phyloP scores from a whole-genome alignment of 345 rosid species.

The Euclidium syriacum region DNA sequence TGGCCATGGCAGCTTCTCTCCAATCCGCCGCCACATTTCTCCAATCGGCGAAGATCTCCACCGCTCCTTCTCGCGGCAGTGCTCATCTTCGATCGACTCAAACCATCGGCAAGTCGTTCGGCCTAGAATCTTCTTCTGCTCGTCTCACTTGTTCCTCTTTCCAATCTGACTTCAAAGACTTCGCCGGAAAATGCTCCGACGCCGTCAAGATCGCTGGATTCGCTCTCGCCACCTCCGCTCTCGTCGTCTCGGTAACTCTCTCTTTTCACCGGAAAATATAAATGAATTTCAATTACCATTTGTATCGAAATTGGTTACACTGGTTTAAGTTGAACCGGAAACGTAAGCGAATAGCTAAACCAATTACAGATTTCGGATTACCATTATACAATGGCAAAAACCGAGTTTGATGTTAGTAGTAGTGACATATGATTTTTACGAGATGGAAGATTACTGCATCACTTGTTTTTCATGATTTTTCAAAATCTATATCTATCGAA shows the following conservation, averaged over 20 bases:
- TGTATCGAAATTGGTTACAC: too few species aligned
- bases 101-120: slow-evolving; percentile 50
- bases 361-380: background rate
- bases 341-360: background rate
- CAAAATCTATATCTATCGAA: too few species aligned
- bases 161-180: slow-evolving; percentile 61
- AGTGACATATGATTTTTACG: too few species aligned
- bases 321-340: background rate
- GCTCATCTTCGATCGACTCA: slow-evolving; percentile 47
- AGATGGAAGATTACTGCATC: too few species aligned
- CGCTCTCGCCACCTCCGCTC: slow-evolving; percentile 94
- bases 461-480: too few species aligned
- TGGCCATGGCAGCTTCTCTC: slow-evolving; percentile 74
- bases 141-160: slow-evolving; percentile 74
- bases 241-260: slow-evolving; percentile 71
- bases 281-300: too few species aligned
- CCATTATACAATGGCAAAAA: background rate
- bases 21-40: slow-evolving; percentile 85
- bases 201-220: slow-evolving; percentile 78
- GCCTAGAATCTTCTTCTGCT: slow-evolving; percentile 45
- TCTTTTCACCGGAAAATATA: too few species aligned
- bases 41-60: slow-evolving; percentile 65
- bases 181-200: slow-evolving; percentile 64
- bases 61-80: slow-evolving; percentile 36
- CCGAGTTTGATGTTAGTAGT: too few species aligned